Evolutionary conservation across 108 stramenopile genomes (phyloP).

Genomic region (Nitzschia putrida): DNA sequence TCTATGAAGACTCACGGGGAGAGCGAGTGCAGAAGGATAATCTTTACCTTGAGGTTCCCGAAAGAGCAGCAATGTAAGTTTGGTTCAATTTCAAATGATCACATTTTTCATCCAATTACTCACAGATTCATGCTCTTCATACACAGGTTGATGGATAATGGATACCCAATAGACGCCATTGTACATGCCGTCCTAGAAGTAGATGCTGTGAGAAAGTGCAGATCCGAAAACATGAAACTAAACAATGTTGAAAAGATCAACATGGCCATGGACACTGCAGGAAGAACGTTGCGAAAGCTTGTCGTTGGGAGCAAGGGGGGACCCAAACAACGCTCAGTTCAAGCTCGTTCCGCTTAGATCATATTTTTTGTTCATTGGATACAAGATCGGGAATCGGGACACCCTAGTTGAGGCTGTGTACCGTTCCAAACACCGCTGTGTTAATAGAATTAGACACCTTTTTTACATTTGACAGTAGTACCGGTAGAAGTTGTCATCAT

Average conservation of each 20-base stretch:
- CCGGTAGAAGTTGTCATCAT: too few relatives aligned
- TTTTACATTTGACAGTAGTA: too few relatives aligned
- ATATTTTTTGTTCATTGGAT: neutral
- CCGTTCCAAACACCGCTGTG: too few relatives aligned
- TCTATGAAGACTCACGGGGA: constrained; percentile 15
- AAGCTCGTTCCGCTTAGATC: constrained; percentile 17
- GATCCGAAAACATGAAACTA: constrained; percentile 26
- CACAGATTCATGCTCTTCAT: neutral
- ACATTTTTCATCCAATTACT: neutral
- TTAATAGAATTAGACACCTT: too few relatives aligned
- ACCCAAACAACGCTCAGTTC: constrained; percentile 4
- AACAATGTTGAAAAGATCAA: constrained; percentile 23
- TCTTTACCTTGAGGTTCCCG: constrained; percentile 22
- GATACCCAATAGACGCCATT: constrained; percentile 26
- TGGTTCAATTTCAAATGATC: neutral
- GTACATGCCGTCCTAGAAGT: constrained; percentile 27
- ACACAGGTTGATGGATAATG: constrained; percentile 14
- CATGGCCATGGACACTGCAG: constrained; percentile 29
- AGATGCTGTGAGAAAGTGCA: constrained; percentile 24
- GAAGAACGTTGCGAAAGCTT: constrained; percentile 28
- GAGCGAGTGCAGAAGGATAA: constrained; percentile 6
- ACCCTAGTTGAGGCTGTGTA: too few relatives aligned
- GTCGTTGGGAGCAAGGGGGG: neutral
- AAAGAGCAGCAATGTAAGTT: constrained; percentile 26
- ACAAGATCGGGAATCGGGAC: too few relatives aligned